phyloP scores from a whole-genome alignment of 805 yeast species.

The Hanseniaspora guilliermondii region DNA sequence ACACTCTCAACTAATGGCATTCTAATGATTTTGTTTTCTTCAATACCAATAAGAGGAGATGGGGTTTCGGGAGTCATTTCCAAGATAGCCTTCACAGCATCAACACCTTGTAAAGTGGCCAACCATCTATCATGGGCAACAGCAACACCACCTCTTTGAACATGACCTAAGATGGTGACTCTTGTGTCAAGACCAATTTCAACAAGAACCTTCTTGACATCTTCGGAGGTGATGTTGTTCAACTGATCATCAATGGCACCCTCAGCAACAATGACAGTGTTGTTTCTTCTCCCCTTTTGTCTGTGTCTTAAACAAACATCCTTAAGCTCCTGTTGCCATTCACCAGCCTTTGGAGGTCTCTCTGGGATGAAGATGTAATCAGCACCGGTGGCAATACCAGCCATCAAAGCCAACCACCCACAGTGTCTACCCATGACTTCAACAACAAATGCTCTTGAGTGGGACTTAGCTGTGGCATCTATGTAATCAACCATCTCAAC shows the following conservation, averaged over 20 bases:
- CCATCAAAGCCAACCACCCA: conserved; percentile 77
- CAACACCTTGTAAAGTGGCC: conserved; percentile 73
- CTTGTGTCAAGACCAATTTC: conserved; percentile 64
- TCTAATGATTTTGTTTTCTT: conserved; percentile 57
- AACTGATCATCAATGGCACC: conserved; percentile 66
- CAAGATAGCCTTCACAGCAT: conserved; percentile 63
- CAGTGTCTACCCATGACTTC: conserved; percentile 88
- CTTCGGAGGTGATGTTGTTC: conserved; percentile 51
- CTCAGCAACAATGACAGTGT: conserved; percentile 71
- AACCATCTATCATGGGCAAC: conserved; percentile 60
- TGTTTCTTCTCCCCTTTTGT: conserved; percentile 59
- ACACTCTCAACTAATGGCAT: conserved; percentile 65
- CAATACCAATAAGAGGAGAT: conserved; percentile 65
- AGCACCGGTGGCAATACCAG: conserved; percentile 70
- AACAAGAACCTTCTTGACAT: conserved; percentile 54
- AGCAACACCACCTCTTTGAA: conserved; percentile 74
- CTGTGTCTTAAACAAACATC: conserved; percentile 54
- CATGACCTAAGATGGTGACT: conserved; percentile 67
- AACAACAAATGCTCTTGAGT: conserved; percentile 69
- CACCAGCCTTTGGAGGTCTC: conserved; percentile 49
- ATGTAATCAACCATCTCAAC: conserved; percentile 81
- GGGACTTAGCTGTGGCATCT: conserved; percentile 74
- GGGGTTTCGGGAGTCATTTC: conserved; percentile 59
- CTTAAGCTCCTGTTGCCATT: conserved; percentile 60
- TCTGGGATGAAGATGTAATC: conserved; percentile 75